phyloP scores from a whole-genome alignment of 306 rosid species.

The Dalbergia oliveri region DNA sequence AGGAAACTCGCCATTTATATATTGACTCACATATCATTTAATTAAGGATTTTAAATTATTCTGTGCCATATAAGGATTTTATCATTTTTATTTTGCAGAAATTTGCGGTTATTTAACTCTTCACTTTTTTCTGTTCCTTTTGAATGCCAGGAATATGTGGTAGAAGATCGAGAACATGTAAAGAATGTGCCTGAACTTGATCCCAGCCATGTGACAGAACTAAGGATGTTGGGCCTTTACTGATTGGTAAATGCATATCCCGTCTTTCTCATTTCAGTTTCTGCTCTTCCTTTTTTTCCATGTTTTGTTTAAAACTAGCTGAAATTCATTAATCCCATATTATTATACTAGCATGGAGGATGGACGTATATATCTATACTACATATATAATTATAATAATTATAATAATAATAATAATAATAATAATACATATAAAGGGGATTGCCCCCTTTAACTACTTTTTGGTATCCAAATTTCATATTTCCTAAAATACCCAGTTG shows the following conservation, averaged over 20 bases:
- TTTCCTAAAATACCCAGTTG: too few species aligned
- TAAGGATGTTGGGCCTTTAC: constrained; percentile 96
- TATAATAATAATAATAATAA: too few species aligned
- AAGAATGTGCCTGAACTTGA: constrained; percentile 84
- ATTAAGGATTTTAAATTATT: constrained; percentile 3
- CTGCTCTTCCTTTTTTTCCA: neutral
- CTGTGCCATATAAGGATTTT: neutral
- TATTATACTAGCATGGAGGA: neutral
- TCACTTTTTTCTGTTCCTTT: constrained; percentile 32
- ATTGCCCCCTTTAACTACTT: too few species aligned
- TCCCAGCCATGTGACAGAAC: constrained; percentile 88
- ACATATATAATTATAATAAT: too few species aligned
- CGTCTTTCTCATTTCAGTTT: constrained; percentile 28
- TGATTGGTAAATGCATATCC: constrained; percentile 54
- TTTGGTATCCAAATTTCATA: too few species aligned
- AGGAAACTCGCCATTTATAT: constrained; percentile 15
- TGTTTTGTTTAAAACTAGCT: constrained; percentile 34
- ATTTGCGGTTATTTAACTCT: constrained; percentile 29
- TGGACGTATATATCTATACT: too few species aligned
- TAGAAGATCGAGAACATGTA: constrained; percentile 66
- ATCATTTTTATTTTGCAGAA: neutral
- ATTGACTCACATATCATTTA: constrained; percentile 26
- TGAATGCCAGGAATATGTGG: constrained; percentile 83
- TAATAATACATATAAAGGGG: too few species aligned
- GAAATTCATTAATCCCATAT: constrained; percentile 17